These are phyloP conservation scores for Mucor saturninus DNA, from an alignment of 371 early-diverging fungal genomes.

Conservation along the genomic window DNA sequence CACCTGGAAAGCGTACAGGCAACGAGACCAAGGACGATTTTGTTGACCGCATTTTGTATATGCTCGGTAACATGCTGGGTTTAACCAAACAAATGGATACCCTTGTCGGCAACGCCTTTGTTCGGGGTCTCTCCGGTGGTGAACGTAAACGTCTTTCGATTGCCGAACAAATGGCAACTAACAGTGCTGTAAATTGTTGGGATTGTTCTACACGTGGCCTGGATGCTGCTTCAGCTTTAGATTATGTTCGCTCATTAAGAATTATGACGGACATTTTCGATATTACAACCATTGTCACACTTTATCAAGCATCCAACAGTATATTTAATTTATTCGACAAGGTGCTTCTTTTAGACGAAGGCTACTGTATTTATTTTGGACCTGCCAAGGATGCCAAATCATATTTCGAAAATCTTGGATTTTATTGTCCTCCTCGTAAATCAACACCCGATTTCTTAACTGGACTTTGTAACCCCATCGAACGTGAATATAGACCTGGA, in stretches of 20 bases:
- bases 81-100: slow-evolving; percentile 77
- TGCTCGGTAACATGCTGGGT: slow-evolving; percentile 73
- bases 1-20: slow-evolving; percentile 60
- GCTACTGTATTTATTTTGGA: slow-evolving; percentile 78
- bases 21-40: slow-evolving; percentile 49
- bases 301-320: slow-evolving; percentile 76
- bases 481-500: slow-evolving; percentile 63
- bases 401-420: slow-evolving; percentile 76
- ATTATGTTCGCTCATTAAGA: slow-evolving; percentile 72
- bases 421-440: slow-evolving; percentile 71
- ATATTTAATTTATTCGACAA: slow-evolving; percentile 83
- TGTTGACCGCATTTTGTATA: slow-evolving; percentile 48
- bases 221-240: slow-evolving; percentile 88
- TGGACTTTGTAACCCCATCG: slow-evolving; percentile 68
- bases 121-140: slow-evolving; percentile 87
- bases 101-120: slow-evolving; percentile 81
- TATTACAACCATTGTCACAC: slow-evolving; percentile 67
- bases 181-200: slow-evolving; percentile 76
- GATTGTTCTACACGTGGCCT: slow-evolving; percentile 91
- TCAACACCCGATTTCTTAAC: slow-evolving; percentile 81
- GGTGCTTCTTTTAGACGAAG: slow-evolving; percentile 72
- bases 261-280: slow-evolving; percentile 68
- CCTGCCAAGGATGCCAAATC: slow-evolving; percentile 68
- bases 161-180: slow-evolving; percentile 84
- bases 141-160: slow-evolving; percentile 88